Evolutionary conservation across 2,329 filamentous ascomycete genomes (phyloP).

Genomic region (Acephala macrosclerotiorum): DNA sequence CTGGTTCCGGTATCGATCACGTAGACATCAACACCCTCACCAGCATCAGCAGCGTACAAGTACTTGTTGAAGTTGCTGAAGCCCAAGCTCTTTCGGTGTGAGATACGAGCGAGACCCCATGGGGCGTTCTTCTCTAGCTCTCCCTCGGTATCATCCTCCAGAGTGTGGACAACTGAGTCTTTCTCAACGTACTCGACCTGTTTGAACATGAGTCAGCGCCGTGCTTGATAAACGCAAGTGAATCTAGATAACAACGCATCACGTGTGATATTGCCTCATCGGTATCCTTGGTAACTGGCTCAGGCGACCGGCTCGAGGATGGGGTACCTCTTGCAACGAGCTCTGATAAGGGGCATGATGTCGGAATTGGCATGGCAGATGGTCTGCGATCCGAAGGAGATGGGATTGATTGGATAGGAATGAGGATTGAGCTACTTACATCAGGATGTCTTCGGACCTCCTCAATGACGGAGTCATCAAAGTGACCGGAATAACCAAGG

Average conservation of each 20-base stretch:
- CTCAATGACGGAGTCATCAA: constrained; percentile 92
- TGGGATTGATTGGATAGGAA: constrained; percentile 8
- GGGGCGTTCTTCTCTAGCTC: constrained; percentile 89
- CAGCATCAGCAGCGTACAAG: constrained; percentile 86
- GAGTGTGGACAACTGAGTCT: constrained; percentile 89
- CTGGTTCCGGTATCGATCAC: constrained; percentile 99
- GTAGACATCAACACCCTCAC: constrained; percentile 98
- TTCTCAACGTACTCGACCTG: constrained; percentile 97
- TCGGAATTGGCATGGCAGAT: background rate
- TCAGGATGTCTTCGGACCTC: constrained; percentile 94
- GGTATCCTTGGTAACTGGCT: constrained; percentile 10
- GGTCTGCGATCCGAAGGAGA: background rate
- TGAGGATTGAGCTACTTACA: constrained; percentile 69
- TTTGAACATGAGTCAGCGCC: constrained; percentile 35
- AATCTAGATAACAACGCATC: constrained; percentile 24
- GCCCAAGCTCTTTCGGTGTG: constrained; percentile 84
- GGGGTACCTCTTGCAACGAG: background rate
- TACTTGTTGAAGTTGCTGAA: constrained; percentile 99
- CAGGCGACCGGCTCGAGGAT: constrained; percentile 1
- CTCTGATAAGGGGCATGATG: background rate
- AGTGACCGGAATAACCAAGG: constrained; percentile 94
- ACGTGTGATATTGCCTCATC: constrained; percentile 34
- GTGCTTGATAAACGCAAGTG: constrained; percentile 11
- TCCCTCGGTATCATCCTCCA: constrained; percentile 60
- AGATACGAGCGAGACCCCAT: constrained; percentile 99